Percentiles rank a stretch among this genome's conserved stretches.
phyloP scores from a whole-genome alignment of 371 early-diverging fungal species.

The Mortierella sp. region DNA sequence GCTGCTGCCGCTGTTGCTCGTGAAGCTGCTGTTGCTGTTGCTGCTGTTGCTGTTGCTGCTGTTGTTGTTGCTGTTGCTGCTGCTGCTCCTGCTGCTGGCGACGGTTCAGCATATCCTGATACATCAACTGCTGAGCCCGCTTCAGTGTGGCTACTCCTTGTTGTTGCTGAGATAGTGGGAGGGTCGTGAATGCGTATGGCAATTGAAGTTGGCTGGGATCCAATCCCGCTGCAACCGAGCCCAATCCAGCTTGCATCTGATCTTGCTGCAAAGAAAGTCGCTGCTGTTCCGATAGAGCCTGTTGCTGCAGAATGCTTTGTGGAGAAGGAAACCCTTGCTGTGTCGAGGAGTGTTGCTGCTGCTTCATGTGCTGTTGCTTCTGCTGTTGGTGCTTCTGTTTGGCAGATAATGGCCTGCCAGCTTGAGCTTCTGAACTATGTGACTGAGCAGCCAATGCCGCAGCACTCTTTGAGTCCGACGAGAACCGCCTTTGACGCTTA shows the following conservation, averaged over 20 bases:
- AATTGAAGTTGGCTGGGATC: conserved; percentile 50
- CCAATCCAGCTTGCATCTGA: conserved; percentile 31
- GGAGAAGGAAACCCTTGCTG: conserved; percentile 35
- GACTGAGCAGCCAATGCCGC: conserved; percentile 35
- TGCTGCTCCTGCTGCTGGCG: conserved; percentile 14
- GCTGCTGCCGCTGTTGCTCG: conserved; percentile 37
- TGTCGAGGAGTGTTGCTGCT: conserved; percentile 34
- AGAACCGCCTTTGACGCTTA: conserved; percentile 55
- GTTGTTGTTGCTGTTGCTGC: conserved; percentile 30
- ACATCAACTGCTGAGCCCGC: conserved; percentile 55
- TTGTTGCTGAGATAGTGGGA: conserved; percentile 53
- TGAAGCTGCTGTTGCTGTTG: conserved; percentile 47
- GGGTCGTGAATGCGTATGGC: conserved; percentile 53
- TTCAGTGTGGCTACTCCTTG: conserved; percentile 55
- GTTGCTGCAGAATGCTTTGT: conserved; percentile 44
- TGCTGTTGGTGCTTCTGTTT: conserved; percentile 48
- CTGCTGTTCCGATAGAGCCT: conserved; percentile 23
- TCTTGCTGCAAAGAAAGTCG: conserved; percentile 31
- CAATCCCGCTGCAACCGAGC: conserved; percentile 29
- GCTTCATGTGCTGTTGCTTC: conserved; percentile 17
- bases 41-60: conserved; percentile 38
- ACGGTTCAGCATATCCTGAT: conserved; percentile 55
- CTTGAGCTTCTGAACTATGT: conserved; percentile 25
- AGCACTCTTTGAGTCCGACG: conserved; percentile 44
- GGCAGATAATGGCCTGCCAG: conserved; percentile 23